Conservation (phyloP, 257 asterid genomes). For the Penstemon barbatus region DNA sequence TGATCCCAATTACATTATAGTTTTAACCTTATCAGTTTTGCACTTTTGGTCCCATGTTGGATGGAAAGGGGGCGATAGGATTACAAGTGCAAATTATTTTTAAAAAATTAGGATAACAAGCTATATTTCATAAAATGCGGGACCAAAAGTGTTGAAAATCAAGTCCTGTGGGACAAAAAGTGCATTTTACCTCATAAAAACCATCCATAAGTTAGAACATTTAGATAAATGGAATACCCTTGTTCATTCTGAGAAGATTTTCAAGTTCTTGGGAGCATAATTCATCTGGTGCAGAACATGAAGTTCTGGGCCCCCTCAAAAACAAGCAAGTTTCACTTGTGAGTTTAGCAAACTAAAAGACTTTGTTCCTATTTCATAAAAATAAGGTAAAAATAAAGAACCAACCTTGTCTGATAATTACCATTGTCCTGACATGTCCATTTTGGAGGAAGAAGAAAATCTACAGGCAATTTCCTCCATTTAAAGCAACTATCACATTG, state of each 20-base stretch:
- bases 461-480: constrained; percentile 78
- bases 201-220: not conserved
- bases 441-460: constrained; percentile 78
- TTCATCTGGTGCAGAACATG: constrained; percentile 80
- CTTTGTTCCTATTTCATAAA: not conserved
- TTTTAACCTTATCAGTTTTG: no score
- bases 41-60: no score
- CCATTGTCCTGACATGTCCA: constrained; percentile 83
- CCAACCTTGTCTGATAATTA: constrained; percentile 57
- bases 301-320: constrained; percentile 53
- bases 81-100: no score
- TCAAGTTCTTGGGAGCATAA: constrained; percentile 68
- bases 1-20: no score
- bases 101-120: no score
- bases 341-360: not conserved
- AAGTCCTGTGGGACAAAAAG: no score
- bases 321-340: constrained; percentile 18
- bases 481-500: constrained; percentile 86
- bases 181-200: not conserved
- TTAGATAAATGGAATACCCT: constrained; percentile 42
- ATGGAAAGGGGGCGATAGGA: no score
- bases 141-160: no score
- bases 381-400: constrained; percentile 7
- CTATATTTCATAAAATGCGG: no score
- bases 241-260: constrained; percentile 71